Evolutionary conservation across 805 yeast species (phyloP), one percentile per base, ranked within the genome.

Genomic region (Lipomyces kockii): DNA sequence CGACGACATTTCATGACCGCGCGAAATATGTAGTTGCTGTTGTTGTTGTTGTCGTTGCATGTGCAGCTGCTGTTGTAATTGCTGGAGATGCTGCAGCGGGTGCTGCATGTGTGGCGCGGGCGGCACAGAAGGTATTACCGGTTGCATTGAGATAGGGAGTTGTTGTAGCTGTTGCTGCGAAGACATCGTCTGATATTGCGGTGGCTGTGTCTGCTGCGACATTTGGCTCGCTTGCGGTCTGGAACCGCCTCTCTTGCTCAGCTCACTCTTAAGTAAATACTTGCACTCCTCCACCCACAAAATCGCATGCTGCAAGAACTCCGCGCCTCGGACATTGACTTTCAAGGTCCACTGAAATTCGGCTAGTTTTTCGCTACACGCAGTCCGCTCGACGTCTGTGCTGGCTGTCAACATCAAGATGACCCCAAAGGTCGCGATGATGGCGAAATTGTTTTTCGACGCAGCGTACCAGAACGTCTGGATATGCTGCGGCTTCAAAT

Each of bases 391-490:
- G 14, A 64, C 60, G 9, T 67, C 65, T 20, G 72, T 70, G 11
- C 60, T 63, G 25, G 73, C 72, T 27, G 71, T 57, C 39, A 73
- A 46, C 60, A 72, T 43, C 14, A 74, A 64, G 52, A 74, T 52
- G 20, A 70, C 62, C 8, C 75, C 76, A 64, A 74, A 74, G 12
- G 76, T 73, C 3, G 66, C 75, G 29, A 74, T 71, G 25, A 69
- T 60, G 5, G 76, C 73, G 49, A 74, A 62, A 52, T 67, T 71
- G 39, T 67, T 65, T 58, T 71, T 72, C 22, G 75, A 62, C n/a
- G 73, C 74, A 6, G 74, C 72, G 46, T 68, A 74, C 76, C 76
- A 74, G 62, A 74, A 74, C 2, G 75, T 71, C 59, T 74, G 76
- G n/a, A 74, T 66, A 46, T 74, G 76, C 34, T 74, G 71, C 20